phyloP scores from a whole-genome alignment of 139 green algal species.

The Coelastrella sp. region DNA sequence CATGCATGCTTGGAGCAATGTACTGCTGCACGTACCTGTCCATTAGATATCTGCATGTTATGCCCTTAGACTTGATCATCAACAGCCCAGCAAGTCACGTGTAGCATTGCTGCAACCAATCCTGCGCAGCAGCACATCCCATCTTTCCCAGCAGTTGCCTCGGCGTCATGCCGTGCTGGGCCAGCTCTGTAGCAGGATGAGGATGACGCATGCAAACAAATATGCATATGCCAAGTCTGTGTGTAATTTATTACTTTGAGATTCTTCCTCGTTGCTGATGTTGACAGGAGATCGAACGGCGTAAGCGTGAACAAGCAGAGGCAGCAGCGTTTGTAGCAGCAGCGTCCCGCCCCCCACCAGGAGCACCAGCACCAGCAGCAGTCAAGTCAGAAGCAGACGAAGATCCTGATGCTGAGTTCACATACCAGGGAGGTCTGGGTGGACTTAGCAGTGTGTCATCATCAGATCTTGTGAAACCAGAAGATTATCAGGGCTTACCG shows the following conservation, averaged over 20 bases:
- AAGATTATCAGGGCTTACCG: slow-evolving; percentile 1
- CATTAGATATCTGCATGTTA: no score
- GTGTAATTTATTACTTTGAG: neutral
- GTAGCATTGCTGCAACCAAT: no score
- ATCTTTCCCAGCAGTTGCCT: neutral
- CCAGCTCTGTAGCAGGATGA: no score
- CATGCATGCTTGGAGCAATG: no score
- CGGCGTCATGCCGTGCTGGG: neutral
- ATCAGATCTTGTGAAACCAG: no score
- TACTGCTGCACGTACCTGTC: no score
- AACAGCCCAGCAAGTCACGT: no score
- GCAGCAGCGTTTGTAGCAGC: slow-evolving; percentile 40
- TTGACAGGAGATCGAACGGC: slow-evolving; percentile 54
- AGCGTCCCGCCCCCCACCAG: slow-evolving; percentile 18
- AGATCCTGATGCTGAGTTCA: slow-evolving; percentile 39
- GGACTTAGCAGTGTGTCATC: no score
- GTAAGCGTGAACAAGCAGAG: slow-evolving; percentile 42
- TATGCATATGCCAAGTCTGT: no score
- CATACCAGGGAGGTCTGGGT: slow-evolving; percentile 25
- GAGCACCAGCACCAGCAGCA: neutral
- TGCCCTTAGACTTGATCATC: no score
- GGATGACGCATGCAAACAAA: no score
- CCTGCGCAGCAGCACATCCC: no score
- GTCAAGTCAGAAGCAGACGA: neutral
- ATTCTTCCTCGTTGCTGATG: neutral